Evolutionary conservation across 164 flowering plant species (phyloP).

Genomic region (Cinnamomum chago): DNA sequence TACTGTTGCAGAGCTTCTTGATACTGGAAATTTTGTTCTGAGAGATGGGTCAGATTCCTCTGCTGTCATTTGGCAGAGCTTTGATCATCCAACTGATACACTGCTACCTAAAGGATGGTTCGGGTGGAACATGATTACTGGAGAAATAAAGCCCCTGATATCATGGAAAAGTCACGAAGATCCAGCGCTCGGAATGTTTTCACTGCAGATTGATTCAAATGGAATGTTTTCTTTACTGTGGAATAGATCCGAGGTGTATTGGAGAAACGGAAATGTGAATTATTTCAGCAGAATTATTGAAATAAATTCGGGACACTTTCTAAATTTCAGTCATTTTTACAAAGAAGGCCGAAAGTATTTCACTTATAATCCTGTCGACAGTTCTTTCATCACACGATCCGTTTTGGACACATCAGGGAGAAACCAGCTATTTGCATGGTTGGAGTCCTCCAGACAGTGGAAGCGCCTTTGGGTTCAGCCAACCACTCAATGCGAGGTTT

Average conservation of each 20-base stretch:
- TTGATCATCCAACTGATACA: conserved; percentile 1
- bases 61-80: conserved; percentile 6
- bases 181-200: not conserved
- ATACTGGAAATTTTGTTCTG: conserved; percentile 7
- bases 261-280: not conserved
- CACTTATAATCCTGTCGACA: not conserved
- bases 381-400: not conserved
- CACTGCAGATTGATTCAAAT: not conserved
- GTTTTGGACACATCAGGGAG: not conserved
- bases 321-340: conserved; percentile 2
- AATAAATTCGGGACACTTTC: conserved; percentile 10
- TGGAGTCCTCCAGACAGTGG: not conserved
- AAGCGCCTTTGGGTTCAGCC: not conserved
- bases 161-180: not conserved
- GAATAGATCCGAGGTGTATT: not conserved
- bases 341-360: not conserved
- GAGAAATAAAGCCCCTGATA: not conserved
- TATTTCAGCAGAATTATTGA: conserved; percentile 20
- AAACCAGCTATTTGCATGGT: not conserved
- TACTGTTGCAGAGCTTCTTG: not conserved
- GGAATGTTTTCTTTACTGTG: not conserved
- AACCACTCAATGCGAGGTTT: not conserved
- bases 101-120: not conserved
- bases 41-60: conserved; percentile 3
- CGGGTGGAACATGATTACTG: not conserved